Evolutionary conservation across 306 rosid genomes (phyloP), one percentile per base, ranked within the genome.

Genomic region (Comarum palustre): DNA sequence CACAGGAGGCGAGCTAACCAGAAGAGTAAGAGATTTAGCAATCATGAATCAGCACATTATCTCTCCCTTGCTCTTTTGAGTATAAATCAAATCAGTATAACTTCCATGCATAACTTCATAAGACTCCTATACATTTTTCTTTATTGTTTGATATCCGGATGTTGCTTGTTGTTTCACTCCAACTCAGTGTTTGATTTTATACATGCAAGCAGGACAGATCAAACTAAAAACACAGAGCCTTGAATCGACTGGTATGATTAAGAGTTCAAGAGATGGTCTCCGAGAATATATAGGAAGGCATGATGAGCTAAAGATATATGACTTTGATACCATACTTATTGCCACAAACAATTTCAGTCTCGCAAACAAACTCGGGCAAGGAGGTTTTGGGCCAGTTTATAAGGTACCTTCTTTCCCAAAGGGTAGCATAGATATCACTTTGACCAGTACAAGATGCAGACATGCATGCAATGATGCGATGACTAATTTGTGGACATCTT

Each of bases 321-420:
- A 66, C 17, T 72, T 78, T 17, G 73, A 24, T 2, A 42, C 17
- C 77, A 55, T 78, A 20, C 9, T 72, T 32, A 17, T 11, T 12
- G 82, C 73, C 0, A 78, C 77, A 0, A 6, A 72, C 69, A 27
- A 66, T 31, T 78, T 78, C 69, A 66, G 69, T 25, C 48, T 31
- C 5, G 36, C 22, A 9, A 78, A 72, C 74, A 78, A 72, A 66
- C 77, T 78, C 13, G 82, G 82, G 6, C 73, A 72, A 66, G 77
- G 82, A 32, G 82, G 82, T 45, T 78, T 72, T n/a, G 82, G 82
- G 15, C 29, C 77, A 0, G 73, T 78, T 31, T 78, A 78, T 60
- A 55, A 66, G 77, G 82, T 24, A 31, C 50, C 3, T 4, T 22
- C 14, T 54, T 22, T 54, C 61, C 9, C 58, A 51, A 51, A 12